Conservation (phyloP, 106 monocot genomes). For the Vanilla planifolia region DNA sequence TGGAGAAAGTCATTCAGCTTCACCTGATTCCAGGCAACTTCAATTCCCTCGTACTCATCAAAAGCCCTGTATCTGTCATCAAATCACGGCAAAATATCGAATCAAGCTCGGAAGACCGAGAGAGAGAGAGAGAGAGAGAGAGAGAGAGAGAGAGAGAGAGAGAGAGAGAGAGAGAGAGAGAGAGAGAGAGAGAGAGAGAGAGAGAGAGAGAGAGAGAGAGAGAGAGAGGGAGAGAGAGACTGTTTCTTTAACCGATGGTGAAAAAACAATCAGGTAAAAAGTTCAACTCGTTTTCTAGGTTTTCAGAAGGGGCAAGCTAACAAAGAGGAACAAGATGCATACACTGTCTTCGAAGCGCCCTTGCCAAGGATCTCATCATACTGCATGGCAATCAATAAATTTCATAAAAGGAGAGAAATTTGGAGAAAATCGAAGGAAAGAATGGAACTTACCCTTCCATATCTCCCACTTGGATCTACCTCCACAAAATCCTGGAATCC, state of each 20-base stretch:
- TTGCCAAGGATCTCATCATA: slow-evolving; percentile 44
- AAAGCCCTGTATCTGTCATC: slow-evolving; percentile 54
- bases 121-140: too few relatives aligned
- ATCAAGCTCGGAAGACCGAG: too few relatives aligned
- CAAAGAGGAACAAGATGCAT: not conserved
- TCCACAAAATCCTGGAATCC: slow-evolving; percentile 15
- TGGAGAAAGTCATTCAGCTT: slow-evolving; percentile 51
- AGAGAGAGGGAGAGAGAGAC: too few relatives aligned
- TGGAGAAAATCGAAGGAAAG: not conserved
- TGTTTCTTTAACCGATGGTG: too few relatives aligned
- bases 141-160: too few relatives aligned
- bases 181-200: too few relatives aligned
- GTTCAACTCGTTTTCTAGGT: not conserved
- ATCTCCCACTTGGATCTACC: slow-evolving; percentile 25
- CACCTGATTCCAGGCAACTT: slow-evolving; percentile 84
- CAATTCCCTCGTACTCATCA: slow-evolving; percentile 73
- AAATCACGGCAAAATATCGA: slow-evolving; percentile 2
- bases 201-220: too few relatives aligned
- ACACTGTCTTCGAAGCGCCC: slow-evolving; percentile 47
- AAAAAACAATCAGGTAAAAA: not conserved
- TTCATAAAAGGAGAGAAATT: slow-evolving; percentile 2
- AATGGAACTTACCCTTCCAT: slow-evolving; percentile 13
- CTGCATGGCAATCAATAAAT: slow-evolving; percentile 14
- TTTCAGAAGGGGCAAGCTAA: not conserved
- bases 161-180: too few relatives aligned